Percentiles rank a stretch among this genome's conserved stretches.
These are phyloP conservation scores for Neopestalotiopsis sp. DNA, from an alignment of 2,329 filamentous ascomycete species.

Conservation along the genomic window DNA sequence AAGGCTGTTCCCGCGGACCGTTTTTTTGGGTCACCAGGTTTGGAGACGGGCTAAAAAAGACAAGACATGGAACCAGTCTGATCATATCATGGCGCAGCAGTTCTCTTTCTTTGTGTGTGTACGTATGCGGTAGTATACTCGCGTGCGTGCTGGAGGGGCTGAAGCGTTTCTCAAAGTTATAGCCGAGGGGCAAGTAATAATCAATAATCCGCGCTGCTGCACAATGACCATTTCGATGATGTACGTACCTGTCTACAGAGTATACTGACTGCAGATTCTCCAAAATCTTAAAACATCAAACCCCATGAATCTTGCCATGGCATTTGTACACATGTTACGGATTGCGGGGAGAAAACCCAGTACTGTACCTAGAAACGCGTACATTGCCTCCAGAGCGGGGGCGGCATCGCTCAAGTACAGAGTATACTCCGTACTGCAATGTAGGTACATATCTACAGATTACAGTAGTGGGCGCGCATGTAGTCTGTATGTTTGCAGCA, in stretches of 20 bases:
- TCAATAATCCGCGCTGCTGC: background rate
- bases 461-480: background rate
- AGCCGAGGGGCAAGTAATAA: background rate
- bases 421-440: too few relatives aligned
- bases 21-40: background rate
- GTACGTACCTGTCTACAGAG: too few relatives aligned
- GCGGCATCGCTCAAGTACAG: too few relatives aligned
- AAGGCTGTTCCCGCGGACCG: background rate
- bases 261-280: too few relatives aligned
- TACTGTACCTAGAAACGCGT: too few relatives aligned
- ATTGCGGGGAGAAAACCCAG: too few relatives aligned
- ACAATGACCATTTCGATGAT: background rate
- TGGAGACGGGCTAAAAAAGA: background rate
- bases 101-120: background rate
- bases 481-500: background rate
- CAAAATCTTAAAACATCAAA: too few relatives aligned
- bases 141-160: background rate
- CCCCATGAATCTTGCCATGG: too few relatives aligned
- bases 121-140: background rate
- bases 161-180: background rate
- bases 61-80: background rate
- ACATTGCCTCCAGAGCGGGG: too few relatives aligned
- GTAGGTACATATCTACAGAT: too few relatives aligned
- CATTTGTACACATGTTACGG: too few relatives aligned
- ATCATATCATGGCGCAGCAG: background rate